phyloP scores from a whole-genome alignment of 2,329 filamentous ascomycete species.

The Scytalidium sp. region DNA sequence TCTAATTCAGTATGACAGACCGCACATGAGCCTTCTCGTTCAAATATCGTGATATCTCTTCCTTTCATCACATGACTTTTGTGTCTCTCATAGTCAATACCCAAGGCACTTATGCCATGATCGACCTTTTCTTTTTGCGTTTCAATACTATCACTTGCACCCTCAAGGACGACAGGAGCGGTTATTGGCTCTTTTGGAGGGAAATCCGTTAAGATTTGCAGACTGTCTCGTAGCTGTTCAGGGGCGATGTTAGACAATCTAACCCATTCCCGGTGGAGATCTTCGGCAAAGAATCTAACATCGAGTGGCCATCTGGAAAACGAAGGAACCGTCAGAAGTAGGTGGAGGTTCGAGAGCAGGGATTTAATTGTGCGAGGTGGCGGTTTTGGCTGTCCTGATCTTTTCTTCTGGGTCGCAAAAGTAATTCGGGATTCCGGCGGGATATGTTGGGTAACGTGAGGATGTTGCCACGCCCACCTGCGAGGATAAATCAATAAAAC shows the following conservation, averaged over 20 bases:
- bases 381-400: constrained; percentile 51
- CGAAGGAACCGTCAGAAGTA: constrained; percentile 74
- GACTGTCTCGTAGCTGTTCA: constrained; percentile 17
- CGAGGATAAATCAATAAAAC: not conserved
- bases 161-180: not conserved
- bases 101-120: constrained; percentile 50
- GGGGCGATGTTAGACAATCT: constrained; percentile 46
- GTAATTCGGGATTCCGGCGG: constrained; percentile 59
- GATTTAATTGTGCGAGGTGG: constrained; percentile 61
- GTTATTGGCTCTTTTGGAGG: constrained; percentile 1
- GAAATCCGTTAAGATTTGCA: constrained; percentile 22
- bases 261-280: constrained; percentile 69
- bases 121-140: constrained; percentile 18
- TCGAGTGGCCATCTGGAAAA: constrained; percentile 82
- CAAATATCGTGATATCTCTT: constrained; percentile 50
- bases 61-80: constrained; percentile 54
- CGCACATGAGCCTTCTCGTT: constrained; percentile 52
- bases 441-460: constrained; percentile 78
- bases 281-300: constrained; percentile 72
- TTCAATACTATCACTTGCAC: not conserved
- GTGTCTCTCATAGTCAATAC: constrained; percentile 52
- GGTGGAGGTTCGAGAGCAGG: constrained; percentile 75
- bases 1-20: constrained; percentile 47
- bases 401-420: constrained; percentile 47
- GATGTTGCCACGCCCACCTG: constrained; percentile 91